Evolutionary conservation across 2,329 filamentous ascomycete genomes (phyloP), one percentile per base, ranked within the genome.

Genomic region (Fusarium temperatum): DNA sequence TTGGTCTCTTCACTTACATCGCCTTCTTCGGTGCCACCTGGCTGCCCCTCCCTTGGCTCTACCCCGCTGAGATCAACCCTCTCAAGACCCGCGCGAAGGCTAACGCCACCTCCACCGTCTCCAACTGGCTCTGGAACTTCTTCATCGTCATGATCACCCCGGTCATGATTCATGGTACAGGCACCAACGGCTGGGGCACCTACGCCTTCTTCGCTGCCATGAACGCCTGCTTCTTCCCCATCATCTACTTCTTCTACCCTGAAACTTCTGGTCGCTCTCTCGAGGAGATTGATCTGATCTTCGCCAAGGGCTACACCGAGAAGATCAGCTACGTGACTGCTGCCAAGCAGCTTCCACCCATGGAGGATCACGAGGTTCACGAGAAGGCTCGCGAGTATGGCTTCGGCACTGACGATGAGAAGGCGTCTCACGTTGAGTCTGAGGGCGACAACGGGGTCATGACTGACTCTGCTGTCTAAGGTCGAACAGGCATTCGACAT

Each of bases 61-160:
- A 91, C 32, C 87, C 89, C 12, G 88, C 88, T 18, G 88, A 91
- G 78, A 87, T 92, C 61, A 92, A 90, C 78, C 89, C 86, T 0
- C 87, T 88, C 36, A 84, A 88, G 38, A 89, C 89, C 76, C 84
- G 89, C 35, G 87, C 87, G 7, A 85, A 85, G 68, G 86, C 85
- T 60, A 89, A 90, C 83, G 88, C 87, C 5, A 81, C 90, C 11
- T 87, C 88, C 3, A 90, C 89, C 0, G 85, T 87, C 6, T 86
- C 85, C 61, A 90, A 91, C 81, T 91, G 89, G 89, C 82, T 85
- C 32, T 93, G 89, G 88, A 92, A 93, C 81, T 94, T 93, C 83
- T 84, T 93, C 74, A 88, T 90, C 72, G 88, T 90, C 1, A 94
- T 94, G 85, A 93, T 94, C 83, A 94, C 92, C 0, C 91, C 92